Evolutionary conservation across 1,284 basidiomycete species (phyloP), one percentile per base, ranked within the genome.

Genomic region (Omphalotus olearius): DNA sequence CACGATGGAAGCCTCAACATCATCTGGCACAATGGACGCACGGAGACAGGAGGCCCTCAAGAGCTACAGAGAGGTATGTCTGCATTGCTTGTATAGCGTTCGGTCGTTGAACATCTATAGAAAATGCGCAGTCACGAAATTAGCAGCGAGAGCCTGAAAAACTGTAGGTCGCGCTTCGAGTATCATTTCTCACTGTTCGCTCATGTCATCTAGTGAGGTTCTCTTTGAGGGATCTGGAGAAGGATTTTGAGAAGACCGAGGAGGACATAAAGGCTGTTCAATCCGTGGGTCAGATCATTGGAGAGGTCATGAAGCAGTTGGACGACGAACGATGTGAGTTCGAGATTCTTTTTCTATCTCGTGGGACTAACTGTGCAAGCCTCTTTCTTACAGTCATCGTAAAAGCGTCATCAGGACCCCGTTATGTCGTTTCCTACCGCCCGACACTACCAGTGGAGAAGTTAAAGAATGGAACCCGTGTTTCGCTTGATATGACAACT

Each of bases 211-310:
- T 33, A 92, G 89, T 91, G 50, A 78, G 90, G 33, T 91, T 91
- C 65, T 88, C 88, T 14, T 72, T 97, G 57, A 93, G 92, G 64
- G 86, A 93, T 53, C 73, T 99, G 11, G 88, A 95, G 66, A 87
- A 87, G 62, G 88, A 90, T 53, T 99, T 86, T 64, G 91, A 88
- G 62, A 96, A 97, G 80, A 97, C 94, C 0, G 97, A 99, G 69
- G 94, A 99, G 41, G 96, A 99, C 66, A 98, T 99, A 73, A 98
- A 98, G 71, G 97, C 97, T 45, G 85, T 99, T 13, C 97, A 99
- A 68, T 97, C 93, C 10, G 97, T 99, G 9, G 97, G 97, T 10
- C 97, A 99, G 74, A 98, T 99, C 59, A 97, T 99, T 56, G 97
- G 94, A 54, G 97, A 99, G 72, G 93, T 99, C 54, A 86, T 99